phyloP scores from a whole-genome alignment of 768 basidiomycete genomes.

The Calocybe gangraenosa region DNA sequence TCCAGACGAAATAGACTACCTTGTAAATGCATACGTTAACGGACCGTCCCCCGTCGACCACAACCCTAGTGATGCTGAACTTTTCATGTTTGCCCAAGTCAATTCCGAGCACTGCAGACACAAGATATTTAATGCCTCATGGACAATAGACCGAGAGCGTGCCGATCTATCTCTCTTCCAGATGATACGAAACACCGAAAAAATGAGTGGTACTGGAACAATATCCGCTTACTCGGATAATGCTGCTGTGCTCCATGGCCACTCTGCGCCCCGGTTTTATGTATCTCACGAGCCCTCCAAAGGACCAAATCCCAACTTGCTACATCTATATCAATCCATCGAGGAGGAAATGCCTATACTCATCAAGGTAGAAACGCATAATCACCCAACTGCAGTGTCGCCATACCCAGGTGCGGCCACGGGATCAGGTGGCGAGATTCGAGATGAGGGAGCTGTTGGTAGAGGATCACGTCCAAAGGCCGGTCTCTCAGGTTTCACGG shows the following conservation, averaged over 20 bases:
- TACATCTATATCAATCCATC: constrained; percentile 49
- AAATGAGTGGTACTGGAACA: constrained; percentile 67
- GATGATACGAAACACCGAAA: constrained; percentile 97
- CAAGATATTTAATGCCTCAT: constrained; percentile 98
- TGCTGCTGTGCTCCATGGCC: constrained; percentile 89
- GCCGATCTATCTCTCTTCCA: constrained; percentile 80
- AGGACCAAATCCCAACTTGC: constrained; percentile 19
- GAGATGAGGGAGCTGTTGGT: constrained; percentile 96
- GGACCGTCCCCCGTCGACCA: constrained; percentile 63
- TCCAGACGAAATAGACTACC: constrained; percentile 85
- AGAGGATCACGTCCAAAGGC: constrained; percentile 96
- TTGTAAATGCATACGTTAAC: constrained; percentile 84
- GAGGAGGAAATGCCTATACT: constrained; percentile 82
- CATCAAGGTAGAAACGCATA: constrained; percentile 98
- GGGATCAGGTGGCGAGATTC: constrained; percentile 96
- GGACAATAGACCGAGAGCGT: constrained; percentile 76
- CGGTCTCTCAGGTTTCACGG: constrained; percentile 88
- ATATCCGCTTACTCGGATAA: constrained; percentile 98
- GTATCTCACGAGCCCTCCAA: constrained; percentile 28
- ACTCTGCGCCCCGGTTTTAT: constrained; percentile 70
- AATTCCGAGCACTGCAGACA: constrained; percentile 99
- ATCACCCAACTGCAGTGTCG: constrained; percentile 97
- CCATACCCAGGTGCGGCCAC: constrained; percentile 99
- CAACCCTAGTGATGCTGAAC: constrained; percentile 93
- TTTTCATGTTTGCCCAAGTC: constrained; percentile 99